These are phyloP conservation scores for Zostera marina DNA, from an alignment of 116 monocot genomes.

Conservation along the genomic window DNA sequence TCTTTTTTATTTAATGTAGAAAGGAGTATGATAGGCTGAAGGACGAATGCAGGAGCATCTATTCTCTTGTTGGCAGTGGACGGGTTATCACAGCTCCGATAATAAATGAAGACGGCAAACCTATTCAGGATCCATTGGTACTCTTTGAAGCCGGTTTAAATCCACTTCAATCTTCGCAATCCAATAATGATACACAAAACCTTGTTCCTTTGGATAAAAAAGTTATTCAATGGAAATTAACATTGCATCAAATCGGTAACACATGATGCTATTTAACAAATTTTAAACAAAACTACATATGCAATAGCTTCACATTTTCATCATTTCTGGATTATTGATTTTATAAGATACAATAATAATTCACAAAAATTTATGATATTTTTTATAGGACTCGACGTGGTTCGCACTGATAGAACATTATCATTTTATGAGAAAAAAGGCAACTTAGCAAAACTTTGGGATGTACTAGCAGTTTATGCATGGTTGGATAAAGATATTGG, in stretches of 20 bases:
- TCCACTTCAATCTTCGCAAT: background rate
- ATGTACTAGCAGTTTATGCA: constrained; percentile 95
- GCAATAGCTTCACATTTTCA: too few relatives aligned
- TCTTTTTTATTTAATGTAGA: constrained; percentile 30
- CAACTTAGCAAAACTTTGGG: constrained; percentile 94
- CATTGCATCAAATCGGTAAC: constrained; percentile 94
- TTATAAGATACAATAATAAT: too few relatives aligned
- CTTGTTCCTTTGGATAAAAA: constrained; percentile 45
- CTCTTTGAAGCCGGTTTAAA: constrained; percentile 41
- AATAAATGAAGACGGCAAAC: constrained; percentile 79
- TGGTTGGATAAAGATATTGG: constrained; percentile 98
- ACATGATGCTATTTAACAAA: background rate
- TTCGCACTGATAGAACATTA: constrained; percentile 87
- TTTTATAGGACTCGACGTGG: constrained; percentile 82
- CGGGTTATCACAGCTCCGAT: constrained; percentile 85
- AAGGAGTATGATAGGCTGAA: constrained; percentile 68
- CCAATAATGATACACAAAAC: background rate
- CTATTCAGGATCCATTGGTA: constrained; percentile 77
- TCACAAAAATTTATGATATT: background rate
- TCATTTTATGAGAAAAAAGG: constrained; percentile 89
- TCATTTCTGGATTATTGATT: too few relatives aligned
- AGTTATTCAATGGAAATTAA: constrained; percentile 90
- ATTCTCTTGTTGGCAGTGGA: constrained; percentile 90
- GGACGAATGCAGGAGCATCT: constrained; percentile 63
- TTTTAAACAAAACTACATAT: too few relatives aligned